Conservation (phyloP, 2,329 filamentous ascomycete species). For the Didymellaceae sp. region DNA sequence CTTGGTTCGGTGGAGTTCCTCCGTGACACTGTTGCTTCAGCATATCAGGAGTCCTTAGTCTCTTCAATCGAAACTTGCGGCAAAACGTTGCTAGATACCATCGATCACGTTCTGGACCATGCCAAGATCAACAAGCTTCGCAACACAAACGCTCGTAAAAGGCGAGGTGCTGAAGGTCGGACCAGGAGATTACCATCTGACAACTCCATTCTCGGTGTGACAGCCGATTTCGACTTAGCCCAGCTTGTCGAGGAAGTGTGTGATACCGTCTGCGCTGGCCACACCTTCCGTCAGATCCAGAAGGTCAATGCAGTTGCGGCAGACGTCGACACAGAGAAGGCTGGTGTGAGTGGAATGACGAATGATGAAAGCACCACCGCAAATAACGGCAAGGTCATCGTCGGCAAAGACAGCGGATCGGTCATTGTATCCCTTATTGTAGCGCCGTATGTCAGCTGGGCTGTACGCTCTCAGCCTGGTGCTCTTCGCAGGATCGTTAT, state of each 20-base stretch:
- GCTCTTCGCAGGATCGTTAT: constrained; percentile 44
- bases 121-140: constrained; percentile 47
- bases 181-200: constrained; percentile 35
- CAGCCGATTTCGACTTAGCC: constrained; percentile 39
- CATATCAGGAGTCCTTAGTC: constrained; percentile 51
- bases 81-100: constrained; percentile 49
- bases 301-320: constrained; percentile 30
- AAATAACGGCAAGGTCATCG: constrained; percentile 8
- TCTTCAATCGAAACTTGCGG: constrained; percentile 47
- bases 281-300: constrained; percentile 49
- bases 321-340: constrained; percentile 13
- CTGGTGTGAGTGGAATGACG: constrained; percentile 21
- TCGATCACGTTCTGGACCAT: constrained; percentile 49
- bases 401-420: constrained; percentile 29
- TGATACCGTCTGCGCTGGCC: constrained; percentile 61
- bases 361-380: constrained; percentile 16
- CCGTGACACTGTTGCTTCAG: constrained; percentile 35
- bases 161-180: constrained; percentile 22
- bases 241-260: constrained; percentile 59
- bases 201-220: constrained; percentile 41
- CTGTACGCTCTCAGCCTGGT: constrained; percentile 40
- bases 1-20: constrained; percentile 53
- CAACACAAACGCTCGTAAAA: constrained; percentile 26
- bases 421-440: constrained; percentile 41
- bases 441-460: constrained; percentile 37